phyloP scores from a whole-genome alignment of 306 rosid species.

The Vigna nakashimae region DNA sequence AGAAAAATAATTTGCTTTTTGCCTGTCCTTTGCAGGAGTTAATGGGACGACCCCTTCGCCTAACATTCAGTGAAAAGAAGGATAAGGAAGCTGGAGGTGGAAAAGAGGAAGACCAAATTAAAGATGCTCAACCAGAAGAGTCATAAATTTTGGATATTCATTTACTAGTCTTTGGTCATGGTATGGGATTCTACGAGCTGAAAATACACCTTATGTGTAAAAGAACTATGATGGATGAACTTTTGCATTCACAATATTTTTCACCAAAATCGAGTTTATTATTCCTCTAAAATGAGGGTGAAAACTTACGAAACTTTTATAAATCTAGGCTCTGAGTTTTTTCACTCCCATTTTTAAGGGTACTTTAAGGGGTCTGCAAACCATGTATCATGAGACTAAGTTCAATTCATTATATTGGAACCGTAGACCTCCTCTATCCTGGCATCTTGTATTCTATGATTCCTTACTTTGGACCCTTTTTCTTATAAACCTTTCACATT shows the following conservation, averaged over 20 bases:
- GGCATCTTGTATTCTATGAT: not conserved
- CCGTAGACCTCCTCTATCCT: conserved; percentile 1
- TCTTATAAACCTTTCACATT: not conserved
- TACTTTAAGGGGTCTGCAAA: not conserved
- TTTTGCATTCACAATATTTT: conserved; percentile 42
- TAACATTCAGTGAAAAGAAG: conserved; percentile 71
- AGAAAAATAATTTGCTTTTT: conserved; percentile 28
- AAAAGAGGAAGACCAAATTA: conserved; percentile 51
- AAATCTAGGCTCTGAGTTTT: not conserved
- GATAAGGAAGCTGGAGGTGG: conserved; percentile 55
- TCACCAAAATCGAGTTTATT: conserved; percentile 19
- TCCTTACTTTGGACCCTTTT: not conserved
- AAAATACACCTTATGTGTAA: conserved; percentile 48
- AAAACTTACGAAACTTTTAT: not conserved
- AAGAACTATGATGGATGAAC: conserved; percentile 36
- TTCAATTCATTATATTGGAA: conserved; percentile 12
- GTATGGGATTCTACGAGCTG: conserved; percentile 42
- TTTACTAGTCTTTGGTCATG: conserved; percentile 40
- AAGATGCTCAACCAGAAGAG: conserved; percentile 48
- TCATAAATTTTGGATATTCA: conserved; percentile 41
- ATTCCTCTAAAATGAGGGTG: conserved; percentile 29
- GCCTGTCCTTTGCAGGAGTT: conserved; percentile 61
- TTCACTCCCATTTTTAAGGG: conserved; percentile 10
- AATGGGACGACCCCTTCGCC: conserved; percentile 77
- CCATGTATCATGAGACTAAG: conserved; percentile 26